Conservation (phyloP, 1,284 basidiomycete species). For the Meripilus lineatus region DNA sequence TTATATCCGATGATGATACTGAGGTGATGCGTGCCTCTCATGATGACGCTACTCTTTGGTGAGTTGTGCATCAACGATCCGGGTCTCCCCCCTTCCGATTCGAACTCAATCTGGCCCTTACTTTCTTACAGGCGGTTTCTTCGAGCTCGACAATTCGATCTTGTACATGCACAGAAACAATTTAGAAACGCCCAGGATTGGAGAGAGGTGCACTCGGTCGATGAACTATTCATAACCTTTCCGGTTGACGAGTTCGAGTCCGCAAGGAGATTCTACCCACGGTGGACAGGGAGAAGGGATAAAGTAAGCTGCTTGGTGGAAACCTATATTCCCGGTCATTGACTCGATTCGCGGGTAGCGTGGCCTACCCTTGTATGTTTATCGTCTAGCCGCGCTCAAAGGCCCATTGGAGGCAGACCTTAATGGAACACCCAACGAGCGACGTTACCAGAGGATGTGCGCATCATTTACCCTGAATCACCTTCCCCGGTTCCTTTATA, state of each 20-base stretch:
- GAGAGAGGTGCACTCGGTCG: slow-evolving; percentile 56
- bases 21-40: slow-evolving; percentile 39
- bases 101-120: neutral
- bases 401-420: slow-evolving; percentile 55
- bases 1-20: slow-evolving; percentile 20
- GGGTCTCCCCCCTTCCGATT: too few species aligned
- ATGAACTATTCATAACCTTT: slow-evolving; percentile 57
- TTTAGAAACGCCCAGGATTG: slow-evolving; percentile 62
- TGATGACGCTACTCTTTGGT: slow-evolving; percentile 67
- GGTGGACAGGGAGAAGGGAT: slow-evolving; percentile 75
- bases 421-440: slow-evolving; percentile 42
- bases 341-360: slow-evolving; percentile 33
- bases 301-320: slow-evolving; percentile 34
- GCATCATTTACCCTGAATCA: slow-evolving; percentile 37
- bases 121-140: slow-evolving; percentile 59
- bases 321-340: neutral
- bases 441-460: slow-evolving; percentile 68
- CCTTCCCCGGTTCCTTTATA: slow-evolving; percentile 31
- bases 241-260: slow-evolving; percentile 54
- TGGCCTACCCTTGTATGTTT: slow-evolving; percentile 72
- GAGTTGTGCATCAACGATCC: too few species aligned
- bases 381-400: slow-evolving; percentile 53
- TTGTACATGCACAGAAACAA: slow-evolving; percentile 60
- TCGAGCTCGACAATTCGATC: slow-evolving; percentile 63
- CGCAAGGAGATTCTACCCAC: slow-evolving; percentile 62